phyloP scores from a whole-genome alignment of 345 rosid genomes.

The Noccaea caerulescens region DNA sequence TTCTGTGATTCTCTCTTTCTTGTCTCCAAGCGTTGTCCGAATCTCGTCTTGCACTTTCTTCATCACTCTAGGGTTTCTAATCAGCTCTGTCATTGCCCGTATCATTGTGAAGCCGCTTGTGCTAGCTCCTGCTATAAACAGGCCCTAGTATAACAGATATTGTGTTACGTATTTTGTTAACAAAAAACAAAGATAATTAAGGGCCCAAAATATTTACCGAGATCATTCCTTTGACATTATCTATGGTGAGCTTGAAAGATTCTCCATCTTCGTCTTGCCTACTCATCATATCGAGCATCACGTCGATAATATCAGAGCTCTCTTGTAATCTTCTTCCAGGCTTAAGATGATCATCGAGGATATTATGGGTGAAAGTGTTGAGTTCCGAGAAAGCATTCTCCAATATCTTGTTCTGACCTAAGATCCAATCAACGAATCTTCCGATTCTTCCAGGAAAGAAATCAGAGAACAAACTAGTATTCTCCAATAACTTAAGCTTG shows the following conservation, averaged over 20 bases:
- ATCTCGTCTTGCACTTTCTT: slow-evolving; percentile 28
- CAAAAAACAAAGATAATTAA: too few species aligned
- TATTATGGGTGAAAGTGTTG: slow-evolving; percentile 24
- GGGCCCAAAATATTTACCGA: slow-evolving; percentile 33
- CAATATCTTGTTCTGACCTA: slow-evolving; percentile 6
- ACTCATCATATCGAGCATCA: slow-evolving; percentile 43
- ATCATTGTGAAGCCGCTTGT: slow-evolving; percentile 17
- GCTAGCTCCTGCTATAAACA: slow-evolving; percentile 51
- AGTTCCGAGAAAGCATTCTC: not conserved
- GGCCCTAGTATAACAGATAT: slow-evolving; percentile 27
- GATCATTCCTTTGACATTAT: slow-evolving; percentile 53
- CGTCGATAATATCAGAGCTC: slow-evolving; percentile 50
- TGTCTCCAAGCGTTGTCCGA: not conserved
- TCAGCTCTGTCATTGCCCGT: slow-evolving; percentile 22
- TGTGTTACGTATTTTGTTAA: too few species aligned
- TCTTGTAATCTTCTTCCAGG: slow-evolving; percentile 8
- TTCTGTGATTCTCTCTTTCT: slow-evolving; percentile 30
- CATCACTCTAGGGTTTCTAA: slow-evolving; percentile 30
- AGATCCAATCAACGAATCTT: slow-evolving; percentile 22
- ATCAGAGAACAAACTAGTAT: slow-evolving; percentile 20
- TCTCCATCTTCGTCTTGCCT: slow-evolving; percentile 32
- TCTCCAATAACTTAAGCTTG: not conserved
- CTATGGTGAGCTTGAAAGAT: slow-evolving; percentile 36
- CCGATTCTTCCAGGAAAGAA: slow-evolving; percentile 32
- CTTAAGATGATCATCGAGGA: slow-evolving; percentile 37